Conservation (phyloP, 2,329 filamentous ascomycete genomes). For the Fusarium odoratissimum region DNA sequence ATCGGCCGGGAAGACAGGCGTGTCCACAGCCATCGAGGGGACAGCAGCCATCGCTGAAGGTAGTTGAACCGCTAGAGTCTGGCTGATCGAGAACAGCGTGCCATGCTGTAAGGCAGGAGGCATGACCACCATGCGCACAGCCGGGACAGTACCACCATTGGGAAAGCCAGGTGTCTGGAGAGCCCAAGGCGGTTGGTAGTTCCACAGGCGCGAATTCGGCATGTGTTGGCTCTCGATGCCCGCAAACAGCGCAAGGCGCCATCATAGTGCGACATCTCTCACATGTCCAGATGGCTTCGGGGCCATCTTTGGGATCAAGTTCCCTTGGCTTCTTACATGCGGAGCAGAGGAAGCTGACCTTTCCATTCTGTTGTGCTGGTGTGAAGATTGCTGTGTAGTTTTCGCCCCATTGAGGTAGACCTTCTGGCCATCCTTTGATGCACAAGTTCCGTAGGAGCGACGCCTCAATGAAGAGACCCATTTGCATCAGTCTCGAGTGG, state of each 20-base stretch:
- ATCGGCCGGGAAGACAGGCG: constrained; percentile 69
- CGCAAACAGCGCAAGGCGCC: constrained; percentile 70
- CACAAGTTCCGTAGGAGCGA: constrained; percentile 71
- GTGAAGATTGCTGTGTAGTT: constrained; percentile 66
- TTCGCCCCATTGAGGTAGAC: constrained; percentile 64
- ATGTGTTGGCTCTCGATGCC: constrained; percentile 62
- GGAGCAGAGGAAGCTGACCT: constrained; percentile 65
- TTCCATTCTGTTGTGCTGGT: constrained; percentile 65
- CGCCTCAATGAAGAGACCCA: constrained; percentile 70
- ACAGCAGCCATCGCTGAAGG: constrained; percentile 67
- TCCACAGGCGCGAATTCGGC: constrained; percentile 53
- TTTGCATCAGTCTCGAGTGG: constrained; percentile 68
- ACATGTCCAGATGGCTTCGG: constrained; percentile 66
- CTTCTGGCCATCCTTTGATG: constrained; percentile 65
- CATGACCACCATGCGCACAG: constrained; percentile 72
- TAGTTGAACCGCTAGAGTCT: constrained; percentile 37
- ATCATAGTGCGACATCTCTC: constrained; percentile 65
- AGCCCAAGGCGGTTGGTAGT: constrained; percentile 43
- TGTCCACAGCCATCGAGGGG: constrained; percentile 74
- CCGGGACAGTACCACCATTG: constrained; percentile 74
- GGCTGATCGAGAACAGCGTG: constrained; percentile 55
- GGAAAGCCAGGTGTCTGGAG: constrained; percentile 45
- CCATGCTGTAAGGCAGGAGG: constrained; percentile 69
- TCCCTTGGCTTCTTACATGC: constrained; percentile 68
- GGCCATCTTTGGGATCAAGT: constrained; percentile 58